A percentile compares a stretch with the other conserved stretches of the same genome.
Evolutionary conservation across 495 filamentous ascomycete genomes (phyloP).

Genomic region (Penicillium ucsense): DNA sequence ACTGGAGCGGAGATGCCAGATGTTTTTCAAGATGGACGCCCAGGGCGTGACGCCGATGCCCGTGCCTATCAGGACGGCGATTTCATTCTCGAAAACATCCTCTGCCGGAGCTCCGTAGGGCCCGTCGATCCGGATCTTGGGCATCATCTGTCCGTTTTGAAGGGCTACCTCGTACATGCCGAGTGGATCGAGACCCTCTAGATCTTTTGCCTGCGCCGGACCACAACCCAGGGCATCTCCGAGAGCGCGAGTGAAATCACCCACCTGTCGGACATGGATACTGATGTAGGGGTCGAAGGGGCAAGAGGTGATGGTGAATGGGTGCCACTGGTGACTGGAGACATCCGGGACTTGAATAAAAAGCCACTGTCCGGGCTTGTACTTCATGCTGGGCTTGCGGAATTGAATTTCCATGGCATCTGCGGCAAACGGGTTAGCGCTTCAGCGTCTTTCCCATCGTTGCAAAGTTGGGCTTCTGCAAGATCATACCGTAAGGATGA

Average conservation of each 20-base stretch:
- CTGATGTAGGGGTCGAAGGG: constrained; percentile 91
- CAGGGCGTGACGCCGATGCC: constrained; percentile 98
- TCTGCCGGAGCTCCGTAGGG: constrained; percentile 96
- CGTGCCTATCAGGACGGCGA: constrained; percentile 92
- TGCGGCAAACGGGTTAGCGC: constrained; percentile 18
- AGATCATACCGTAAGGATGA: constrained; percentile 76
- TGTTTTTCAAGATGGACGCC: constrained; percentile 96
- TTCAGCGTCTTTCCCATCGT: neutral
- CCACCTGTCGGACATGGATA: constrained; percentile 90
- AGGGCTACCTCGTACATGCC: constrained; percentile 99
- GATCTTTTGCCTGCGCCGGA: constrained; percentile 68
- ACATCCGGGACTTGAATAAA: constrained; percentile 89
- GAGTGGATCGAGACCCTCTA: constrained; percentile 82
- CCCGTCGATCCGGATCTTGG: constrained; percentile 78
- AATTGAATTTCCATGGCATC: constrained; percentile 98
- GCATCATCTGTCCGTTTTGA: constrained; percentile 85
- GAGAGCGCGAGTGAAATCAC: constrained; percentile 83
- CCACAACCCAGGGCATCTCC: constrained; percentile 92
- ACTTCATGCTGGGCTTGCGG: constrained; percentile 88
- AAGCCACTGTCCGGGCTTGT: constrained; percentile 97
- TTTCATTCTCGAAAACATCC: constrained; percentile 90
- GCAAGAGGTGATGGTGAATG: constrained; percentile 98
- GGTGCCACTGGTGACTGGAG: constrained; percentile 89
- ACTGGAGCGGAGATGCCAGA: constrained; percentile 85
- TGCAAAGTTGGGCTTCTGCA: constrained; percentile 10